A percentile compares a stretch with the other conserved stretches of the same genome.
phyloP scores from a whole-genome alignment of 192 early-diverging fungal species.

The Gonapodya prolifera region DNA sequence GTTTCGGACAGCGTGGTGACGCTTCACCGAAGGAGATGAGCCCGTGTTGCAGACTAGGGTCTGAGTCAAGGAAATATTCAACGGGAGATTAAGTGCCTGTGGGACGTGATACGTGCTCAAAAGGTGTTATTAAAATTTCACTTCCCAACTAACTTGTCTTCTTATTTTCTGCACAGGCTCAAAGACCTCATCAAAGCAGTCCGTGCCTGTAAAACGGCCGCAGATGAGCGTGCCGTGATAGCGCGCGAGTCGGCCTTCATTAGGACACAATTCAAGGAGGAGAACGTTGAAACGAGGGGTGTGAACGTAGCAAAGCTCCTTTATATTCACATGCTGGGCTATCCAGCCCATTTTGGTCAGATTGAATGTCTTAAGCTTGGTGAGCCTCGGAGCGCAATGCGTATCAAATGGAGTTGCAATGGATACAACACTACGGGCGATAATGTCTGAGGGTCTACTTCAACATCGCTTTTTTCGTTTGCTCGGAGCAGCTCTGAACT shows the following conservation, averaged over 20 bases:
- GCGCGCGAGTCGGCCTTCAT: conserved; percentile 91
- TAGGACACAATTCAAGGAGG: conserved; percentile 93
- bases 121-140: no score
- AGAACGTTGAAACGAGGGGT: conserved; percentile 78
- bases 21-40: no score
- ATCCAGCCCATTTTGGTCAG: conserved; percentile 98
- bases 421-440: no score
- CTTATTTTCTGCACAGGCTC: no score
- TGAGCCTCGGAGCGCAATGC: conserved; percentile 14
- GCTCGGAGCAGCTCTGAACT: background rate
- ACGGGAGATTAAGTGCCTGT: no score
- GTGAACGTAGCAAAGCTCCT: conserved; percentile 93
- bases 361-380: conserved; percentile 96
- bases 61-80: no score
- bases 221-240: conserved; percentile 96
- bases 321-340: conserved; percentile 97
- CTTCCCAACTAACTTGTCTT: no score
- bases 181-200: conserved; percentile 97
- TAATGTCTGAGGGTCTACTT: no score
- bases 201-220: conserved; percentile 92
- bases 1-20: no score
- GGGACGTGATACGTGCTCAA: no score
- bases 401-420: no score
- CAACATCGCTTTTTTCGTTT: background rate
- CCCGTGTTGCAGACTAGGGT: no score